phyloP scores from a whole-genome alignment of 345 rosid genomes.

The Camelina neglecta region DNA sequence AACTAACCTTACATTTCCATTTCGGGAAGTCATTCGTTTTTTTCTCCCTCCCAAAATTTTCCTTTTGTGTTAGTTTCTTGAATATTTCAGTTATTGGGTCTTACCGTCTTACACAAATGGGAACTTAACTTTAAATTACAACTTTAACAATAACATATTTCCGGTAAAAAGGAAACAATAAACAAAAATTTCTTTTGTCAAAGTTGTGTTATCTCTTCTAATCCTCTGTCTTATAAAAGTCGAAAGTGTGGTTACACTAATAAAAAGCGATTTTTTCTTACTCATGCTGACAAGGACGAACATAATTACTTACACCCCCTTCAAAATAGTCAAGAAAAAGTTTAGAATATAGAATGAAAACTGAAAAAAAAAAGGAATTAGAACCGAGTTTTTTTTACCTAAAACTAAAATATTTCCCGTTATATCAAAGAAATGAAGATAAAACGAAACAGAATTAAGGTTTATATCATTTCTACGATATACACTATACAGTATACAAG shows the following conservation, averaged over 20 bases:
- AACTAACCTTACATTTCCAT: constrained; percentile 32
- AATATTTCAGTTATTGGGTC: constrained; percentile 7
- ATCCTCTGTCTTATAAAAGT: constrained; percentile 16
- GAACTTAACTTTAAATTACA: constrained; percentile 36
- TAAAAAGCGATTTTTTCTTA: constrained; percentile 31
- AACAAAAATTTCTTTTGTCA: constrained; percentile 24
- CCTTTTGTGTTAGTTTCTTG: background rate
- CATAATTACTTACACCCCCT: background rate
- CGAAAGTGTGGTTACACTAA: constrained; percentile 22
- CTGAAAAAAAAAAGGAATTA: background rate
- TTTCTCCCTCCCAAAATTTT: background rate
- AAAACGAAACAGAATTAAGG: background rate
- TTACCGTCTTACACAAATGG: constrained; percentile 31
- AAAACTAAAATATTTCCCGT: background rate
- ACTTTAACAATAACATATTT: constrained; percentile 26
- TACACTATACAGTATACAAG: background rate
- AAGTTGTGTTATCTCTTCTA: constrained; percentile 40
- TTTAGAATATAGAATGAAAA: background rate
- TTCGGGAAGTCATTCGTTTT: constrained; percentile 29
- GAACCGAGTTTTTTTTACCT: constrained; percentile 7
- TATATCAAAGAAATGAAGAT: background rate
- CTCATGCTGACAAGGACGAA: constrained; percentile 33
- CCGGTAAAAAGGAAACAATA: constrained; percentile 9
- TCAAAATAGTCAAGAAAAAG: constrained; percentile 5
- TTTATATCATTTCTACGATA: background rate